Base-by-base conservation (phyloP, 169 alveolate species). In the Eimeria tenella region DNA sequence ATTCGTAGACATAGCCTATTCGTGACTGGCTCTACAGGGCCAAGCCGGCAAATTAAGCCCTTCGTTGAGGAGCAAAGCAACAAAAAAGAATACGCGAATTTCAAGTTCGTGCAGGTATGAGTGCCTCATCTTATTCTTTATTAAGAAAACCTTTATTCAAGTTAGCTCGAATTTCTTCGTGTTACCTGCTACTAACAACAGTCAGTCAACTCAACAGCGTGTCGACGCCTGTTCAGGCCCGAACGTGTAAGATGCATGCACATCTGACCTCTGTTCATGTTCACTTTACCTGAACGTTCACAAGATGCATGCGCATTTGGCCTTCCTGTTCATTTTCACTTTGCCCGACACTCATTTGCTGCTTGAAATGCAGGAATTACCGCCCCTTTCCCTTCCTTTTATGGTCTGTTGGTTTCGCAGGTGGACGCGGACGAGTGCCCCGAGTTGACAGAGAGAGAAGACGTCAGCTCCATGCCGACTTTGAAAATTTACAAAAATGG, bases 41-140 rank as follows among this genome's bases (percentile, higher is more conserved):
- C 93, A 11, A 58, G 93, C 83, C 31, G 70, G 65, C 93, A 86
- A 82, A 65, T 86, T 11, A 74, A 73, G 19, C 93, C 93, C 11
- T 5, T 68, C 53, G 53, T 86, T 6, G 93, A 86, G 63, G 68
- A 31, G 56, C 13, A 17, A 25, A 86, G 93, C 83, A 56, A 11
- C 42, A 86, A 86, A 65, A 73, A 58, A 25, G 93, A 86, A 53
- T 86, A 50, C 68, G 15, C 83, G 73, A 86, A 86, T n/a, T 19
- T 68, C 42, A 68, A 68, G 42, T 68, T 68, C 42, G 42, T 68
- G 21, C 77, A 19, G 42, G 77, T 68, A 19, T 11, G 42, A 31
- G 42, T 31, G 68, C 19, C 19, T 58, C 19, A 58, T 3, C 11
- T 58, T 58, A 13, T 13, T 58, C 68, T 58, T n/a, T n/a, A n/a